Evolutionary conservation across 1,284 basidiomycete genomes (phyloP), one percentile per base, ranked within the genome.

Genomic region (Malassezia slooffiae): DNA sequence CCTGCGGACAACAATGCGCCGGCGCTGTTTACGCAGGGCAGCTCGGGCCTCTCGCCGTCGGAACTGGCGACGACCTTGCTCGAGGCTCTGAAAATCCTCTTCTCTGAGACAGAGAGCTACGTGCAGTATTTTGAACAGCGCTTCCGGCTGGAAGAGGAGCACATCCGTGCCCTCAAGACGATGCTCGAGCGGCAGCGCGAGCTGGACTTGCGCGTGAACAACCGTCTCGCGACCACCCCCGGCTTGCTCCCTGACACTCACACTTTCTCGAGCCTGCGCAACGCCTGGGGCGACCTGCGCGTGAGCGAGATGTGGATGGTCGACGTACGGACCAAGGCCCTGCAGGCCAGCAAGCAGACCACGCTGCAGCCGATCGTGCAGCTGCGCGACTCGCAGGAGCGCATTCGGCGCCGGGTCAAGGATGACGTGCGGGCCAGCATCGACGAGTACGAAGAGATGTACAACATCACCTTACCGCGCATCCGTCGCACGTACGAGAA

Each of bases 301-400:
- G 31, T 43, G 12, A 43, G 35, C 10, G 46, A 48, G 21, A 43
- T 43, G 35, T 48, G 46, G 46, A 35, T 41, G 4, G 28, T 66
- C 24, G 61, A 68, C 26, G 41, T 56, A 24, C 50, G 65, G 3
- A 37, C 50, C 7, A 50, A 64, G 37, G 46, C 55, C 34, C 38
- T 65, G 15, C 46, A 64, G 28, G 57, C 51, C 1, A 49, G 52
- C 20, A 52, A 53, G 11, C 47, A 57, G 21, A 29, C 27, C 9
- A 57, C 62, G 10, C 53, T 66, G n/a, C 43, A 36, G 17, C 63
- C 63, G 5, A 38, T 68, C 20, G 27, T 55, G 12, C 54, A 58
- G 30, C 67, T 63, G 34, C 54, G 60, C n/a, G 60, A 66, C 33
- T 50, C 55, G 16, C 58, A 66, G 28, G 60, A 65, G 36, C 58